Conservation (phyloP, 768 basidiomycete genomes). For the Auriscalpium orientale region DNA sequence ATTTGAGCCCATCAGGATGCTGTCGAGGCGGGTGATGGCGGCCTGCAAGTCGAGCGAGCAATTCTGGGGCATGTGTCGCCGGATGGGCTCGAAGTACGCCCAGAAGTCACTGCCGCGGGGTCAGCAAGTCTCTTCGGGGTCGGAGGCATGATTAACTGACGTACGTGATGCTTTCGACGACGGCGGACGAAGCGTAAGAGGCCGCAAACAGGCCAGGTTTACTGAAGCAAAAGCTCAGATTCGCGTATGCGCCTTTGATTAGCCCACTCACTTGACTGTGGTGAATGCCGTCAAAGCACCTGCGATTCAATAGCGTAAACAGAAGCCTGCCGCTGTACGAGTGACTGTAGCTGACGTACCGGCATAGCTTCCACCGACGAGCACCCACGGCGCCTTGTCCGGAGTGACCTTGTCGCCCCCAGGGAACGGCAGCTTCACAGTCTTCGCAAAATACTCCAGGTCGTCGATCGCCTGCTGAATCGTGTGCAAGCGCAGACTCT, state of each 20-base stretch:
- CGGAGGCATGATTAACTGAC: not conserved
- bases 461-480: too few species aligned
- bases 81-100: constrained; percentile 68
- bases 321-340: not conserved
- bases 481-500: too few species aligned
- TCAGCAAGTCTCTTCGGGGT: not conserved
- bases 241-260: not conserved
- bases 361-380: constrained; percentile 38
- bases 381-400: constrained; percentile 35
- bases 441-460: too few species aligned
- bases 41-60: constrained; percentile 67
- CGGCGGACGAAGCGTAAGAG: constrained; percentile 58
- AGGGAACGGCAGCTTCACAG: constrained; percentile 61
- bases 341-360: constrained; percentile 26
- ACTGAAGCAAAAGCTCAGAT: constrained; percentile 22
- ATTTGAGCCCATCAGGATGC: constrained; percentile 41
- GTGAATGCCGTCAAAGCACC: constrained; percentile 52
- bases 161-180: constrained; percentile 52
- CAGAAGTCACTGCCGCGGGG: constrained; percentile 44
- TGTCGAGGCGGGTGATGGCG: constrained; percentile 54
- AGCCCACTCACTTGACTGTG: constrained; percentile 47
- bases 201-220: constrained; percentile 54
- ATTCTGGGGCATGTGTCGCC: constrained; percentile 59
- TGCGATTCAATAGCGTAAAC: not conserved
- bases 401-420: constrained; percentile 54